Evolutionary conservation across 345 rosid genomes (phyloP).

Genomic region (Boechera retrofracta): DNA sequence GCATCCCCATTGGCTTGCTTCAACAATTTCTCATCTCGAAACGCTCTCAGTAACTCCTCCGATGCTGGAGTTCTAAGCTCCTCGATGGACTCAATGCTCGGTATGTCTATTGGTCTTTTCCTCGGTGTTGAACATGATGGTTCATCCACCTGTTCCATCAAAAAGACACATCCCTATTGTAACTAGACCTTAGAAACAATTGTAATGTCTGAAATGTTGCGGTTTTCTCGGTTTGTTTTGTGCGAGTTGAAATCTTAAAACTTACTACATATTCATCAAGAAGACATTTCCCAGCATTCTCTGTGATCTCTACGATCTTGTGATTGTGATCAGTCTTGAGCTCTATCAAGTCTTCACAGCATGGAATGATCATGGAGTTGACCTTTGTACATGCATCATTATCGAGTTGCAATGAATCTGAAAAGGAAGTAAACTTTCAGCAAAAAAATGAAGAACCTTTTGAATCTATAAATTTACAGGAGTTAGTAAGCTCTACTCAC

Average conservation of each 20-base stretch:
- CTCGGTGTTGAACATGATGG: slow-evolving; percentile 93
- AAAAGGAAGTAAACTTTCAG: slow-evolving; percentile 19
- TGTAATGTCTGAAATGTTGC: not conserved
- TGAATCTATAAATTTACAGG: slow-evolving; percentile 2
- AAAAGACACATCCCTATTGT: not conserved
- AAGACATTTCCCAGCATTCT: slow-evolving; percentile 88
- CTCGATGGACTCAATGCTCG: slow-evolving; percentile 75
- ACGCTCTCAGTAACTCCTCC: slow-evolving; percentile 73
- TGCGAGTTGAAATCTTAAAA: not conserved
- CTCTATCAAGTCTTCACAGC: slow-evolving; percentile 79
- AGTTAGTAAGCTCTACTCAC: slow-evolving; percentile 58
- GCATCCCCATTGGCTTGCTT: slow-evolving; percentile 79
- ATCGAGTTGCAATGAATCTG: slow-evolving; percentile 94
- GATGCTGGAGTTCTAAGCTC: slow-evolving; percentile 89
- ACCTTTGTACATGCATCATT: slow-evolving; percentile 80
- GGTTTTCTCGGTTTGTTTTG: slow-evolving; percentile 4
- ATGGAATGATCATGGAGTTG: slow-evolving; percentile 84
- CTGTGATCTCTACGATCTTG: slow-evolving; percentile 82
- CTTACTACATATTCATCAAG: slow-evolving; percentile 82
- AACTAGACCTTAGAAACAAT: not conserved
- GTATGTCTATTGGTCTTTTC: slow-evolving; percentile 77
- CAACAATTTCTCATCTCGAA: slow-evolving; percentile 68
- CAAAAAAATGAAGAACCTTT: not conserved
- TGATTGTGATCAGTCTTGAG: slow-evolving; percentile 85
- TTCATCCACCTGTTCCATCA: slow-evolving; percentile 71